Evolutionary conservation across 208 protist genomes (phyloP).

Genomic region (Acanthamoeba royreba): DNA sequence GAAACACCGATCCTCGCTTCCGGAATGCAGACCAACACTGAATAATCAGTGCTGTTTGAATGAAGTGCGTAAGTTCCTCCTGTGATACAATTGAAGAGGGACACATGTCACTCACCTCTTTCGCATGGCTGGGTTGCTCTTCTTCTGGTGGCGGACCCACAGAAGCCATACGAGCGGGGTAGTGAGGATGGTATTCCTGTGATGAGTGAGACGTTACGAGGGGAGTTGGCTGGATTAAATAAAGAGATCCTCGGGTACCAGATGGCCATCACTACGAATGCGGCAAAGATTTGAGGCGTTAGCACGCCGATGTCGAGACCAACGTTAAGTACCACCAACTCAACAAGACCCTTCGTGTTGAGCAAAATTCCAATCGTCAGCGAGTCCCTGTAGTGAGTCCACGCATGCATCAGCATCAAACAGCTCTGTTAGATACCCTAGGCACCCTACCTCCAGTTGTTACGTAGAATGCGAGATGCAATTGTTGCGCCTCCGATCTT

Average conservation of each 20-base stretch:
- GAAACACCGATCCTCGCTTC: not conserved
- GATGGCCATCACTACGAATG: slow-evolving; percentile 76
- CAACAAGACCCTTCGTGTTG: slow-evolving; percentile 68
- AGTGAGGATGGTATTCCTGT: slow-evolving; percentile 69
- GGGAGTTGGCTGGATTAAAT: not conserved
- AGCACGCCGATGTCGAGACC: slow-evolving; percentile 63
- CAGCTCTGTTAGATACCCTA: too few relatives aligned
- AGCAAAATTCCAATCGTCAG: slow-evolving; percentile 72
- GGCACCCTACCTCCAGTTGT: not conserved
- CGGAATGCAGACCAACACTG: not conserved
- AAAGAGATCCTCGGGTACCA: too few relatives aligned
- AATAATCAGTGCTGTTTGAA: not conserved
- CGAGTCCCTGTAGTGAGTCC: slow-evolving; percentile 65
- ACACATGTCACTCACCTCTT: too few relatives aligned
- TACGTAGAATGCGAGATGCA: not conserved
- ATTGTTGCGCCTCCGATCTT: slow-evolving; percentile 65
- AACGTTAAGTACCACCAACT: slow-evolving; percentile 73
- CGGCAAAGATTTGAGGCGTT: slow-evolving; percentile 55
- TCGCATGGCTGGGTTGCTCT: not conserved
- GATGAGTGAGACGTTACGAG: not conserved
- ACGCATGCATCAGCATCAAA: too few relatives aligned
- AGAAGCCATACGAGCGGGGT: slow-evolving; percentile 58
- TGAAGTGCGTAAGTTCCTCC: too few relatives aligned
- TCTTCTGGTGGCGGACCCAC: not conserved
- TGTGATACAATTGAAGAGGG: not conserved